Percentiles rank a stretch among this genome's conserved stretches.
These are phyloP conservation scores for Cyanodermella asteris DNA, from an alignment of 2,329 filamentous ascomycete species.

Conservation along the genomic window DNA sequence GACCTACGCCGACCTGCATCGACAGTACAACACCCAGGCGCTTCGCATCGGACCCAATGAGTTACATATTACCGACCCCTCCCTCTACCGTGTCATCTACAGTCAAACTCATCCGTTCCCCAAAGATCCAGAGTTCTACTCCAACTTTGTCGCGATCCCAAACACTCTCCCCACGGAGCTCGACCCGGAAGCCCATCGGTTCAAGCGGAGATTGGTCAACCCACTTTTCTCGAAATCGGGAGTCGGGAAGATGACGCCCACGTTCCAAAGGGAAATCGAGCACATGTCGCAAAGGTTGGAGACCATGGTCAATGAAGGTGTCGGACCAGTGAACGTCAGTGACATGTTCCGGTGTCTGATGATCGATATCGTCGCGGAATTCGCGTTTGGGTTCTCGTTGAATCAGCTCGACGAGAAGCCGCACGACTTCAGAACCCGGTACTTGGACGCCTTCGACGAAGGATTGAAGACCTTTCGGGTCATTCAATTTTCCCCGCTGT, in stretches of 20 bases:
- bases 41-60: conserved; percentile 1
- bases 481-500: no score
- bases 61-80: conserved; percentile 2
- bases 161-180: not conserved
- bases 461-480: no score
- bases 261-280: not conserved
- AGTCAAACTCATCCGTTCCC: not conserved
- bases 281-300: not conserved
- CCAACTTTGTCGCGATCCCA: not conserved
- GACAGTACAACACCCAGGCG: conserved; percentile 3
- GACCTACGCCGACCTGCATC: conserved; percentile 7
- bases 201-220: conserved; percentile 1
- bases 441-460: not conserved
- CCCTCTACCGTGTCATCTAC: conserved; percentile 1
- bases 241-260: not conserved
- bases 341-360: not conserved
- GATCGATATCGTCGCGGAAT: conserved; percentile 1
- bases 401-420: not conserved
- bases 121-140: conserved; percentile 3
- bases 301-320: not conserved
- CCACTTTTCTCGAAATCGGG: conserved; percentile 2
- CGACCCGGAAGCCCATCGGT: conserved; percentile 1
- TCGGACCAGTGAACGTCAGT: conserved; percentile 1
- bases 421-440: no score
- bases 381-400: conserved; percentile 2